Evolutionary conservation across 176 grass and related monocot genomes (phyloP).

Genomic region (Tillandsia fasciculata): DNA sequence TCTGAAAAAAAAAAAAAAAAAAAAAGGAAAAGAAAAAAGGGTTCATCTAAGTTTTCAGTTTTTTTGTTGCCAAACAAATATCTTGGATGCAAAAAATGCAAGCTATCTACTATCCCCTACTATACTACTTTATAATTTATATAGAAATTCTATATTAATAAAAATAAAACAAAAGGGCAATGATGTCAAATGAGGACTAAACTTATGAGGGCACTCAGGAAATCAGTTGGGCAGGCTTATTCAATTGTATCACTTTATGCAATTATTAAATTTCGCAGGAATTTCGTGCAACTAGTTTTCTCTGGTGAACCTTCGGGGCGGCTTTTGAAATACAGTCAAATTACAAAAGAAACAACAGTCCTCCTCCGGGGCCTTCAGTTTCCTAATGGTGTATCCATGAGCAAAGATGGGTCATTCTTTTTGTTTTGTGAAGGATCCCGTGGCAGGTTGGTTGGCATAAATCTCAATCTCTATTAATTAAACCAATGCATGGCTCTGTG

Average conservation of each 20-base stretch:
- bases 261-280: constrained; percentile 29
- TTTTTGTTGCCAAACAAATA: no score
- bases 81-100: no score
- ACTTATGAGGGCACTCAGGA: not conserved
- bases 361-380: constrained; percentile 63
- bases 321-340: constrained; percentile 62
- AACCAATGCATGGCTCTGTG: not conserved
- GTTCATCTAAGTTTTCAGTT: no score
- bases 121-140: no score
- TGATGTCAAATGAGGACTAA: no score
- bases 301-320: constrained; percentile 76
- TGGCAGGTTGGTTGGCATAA: constrained; percentile 36
- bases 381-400: constrained; percentile 79
- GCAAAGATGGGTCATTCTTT: constrained; percentile 87
- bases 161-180: no score
- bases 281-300: constrained; percentile 82
- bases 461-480: not conserved
- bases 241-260: not conserved
- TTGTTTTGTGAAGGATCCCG: constrained; percentile 73
- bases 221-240: not conserved
- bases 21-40: no score
- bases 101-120: no score
- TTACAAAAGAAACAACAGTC: constrained; percentile 73
- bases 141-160: no score
- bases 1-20: no score